Evolutionary conservation across 495 filamentous ascomycete genomes (phyloP), one percentile per base, ranked within the genome.

Genomic region (Penicillium lagena): DNA sequence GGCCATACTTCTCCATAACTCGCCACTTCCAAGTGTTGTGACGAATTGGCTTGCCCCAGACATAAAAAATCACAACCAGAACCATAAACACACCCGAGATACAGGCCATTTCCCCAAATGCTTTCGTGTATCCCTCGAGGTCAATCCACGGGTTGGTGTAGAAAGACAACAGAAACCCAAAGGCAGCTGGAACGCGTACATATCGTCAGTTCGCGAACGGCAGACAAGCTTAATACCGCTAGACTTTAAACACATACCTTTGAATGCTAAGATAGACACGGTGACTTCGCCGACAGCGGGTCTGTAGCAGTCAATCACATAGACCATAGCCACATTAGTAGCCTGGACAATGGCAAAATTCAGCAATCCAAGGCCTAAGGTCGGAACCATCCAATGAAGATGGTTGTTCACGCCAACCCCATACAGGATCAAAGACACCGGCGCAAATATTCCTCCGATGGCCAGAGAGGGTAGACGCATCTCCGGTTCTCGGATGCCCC

Each of bases 141-240:
- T 62, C 58, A n/a, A 76, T 69, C 77, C 76, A 79, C 0, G 71
- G 73, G 42, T 79, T 81, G 9, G 75, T 79, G 55, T 79, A 80
- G 40, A 80, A 80, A 2, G 74, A 76, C 17, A 81, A 61, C 9
- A 79, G 63, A 50, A 80, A 80, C n/a, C 75, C 76, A 51, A 79
- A 79, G 9, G 72, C 56, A 17, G 69, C 67, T 70, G 37, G 6
- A 0, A 22, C 22, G 22, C 2, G 22, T 22, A 22, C 2, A 22
- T 22, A 22, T 22, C 22, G 22, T 22, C 22, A 22, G 22, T 22
- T 22, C 6, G 22, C 22, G 22, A 22, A 22, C 22, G 22, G 22
- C 22, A 22, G 22, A 22, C 4, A 4, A 4, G 22, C 22, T 22
- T 22, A 3, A 22, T 6, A 2, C 22, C 22, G 4, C 22, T 4